phyloP scores from a whole-genome alignment of 2,329 filamentous ascomycete genomes.

The Nakataea oryzae region DNA sequence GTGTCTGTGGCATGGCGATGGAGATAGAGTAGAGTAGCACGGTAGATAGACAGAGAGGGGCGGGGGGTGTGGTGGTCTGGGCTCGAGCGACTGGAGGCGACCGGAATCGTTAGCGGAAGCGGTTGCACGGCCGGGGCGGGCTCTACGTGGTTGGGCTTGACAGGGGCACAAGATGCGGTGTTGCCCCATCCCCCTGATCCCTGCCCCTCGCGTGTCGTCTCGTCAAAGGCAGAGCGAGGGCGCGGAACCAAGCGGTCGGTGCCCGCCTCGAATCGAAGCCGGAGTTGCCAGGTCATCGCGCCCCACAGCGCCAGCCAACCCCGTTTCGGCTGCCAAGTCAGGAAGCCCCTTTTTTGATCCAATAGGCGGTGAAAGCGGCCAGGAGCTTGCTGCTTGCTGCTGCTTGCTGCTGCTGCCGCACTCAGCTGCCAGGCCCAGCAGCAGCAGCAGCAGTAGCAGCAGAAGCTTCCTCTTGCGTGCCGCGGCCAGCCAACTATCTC shows the following conservation, averaged over 20 bases:
- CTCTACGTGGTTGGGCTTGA: not conserved
- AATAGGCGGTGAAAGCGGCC: not conserved
- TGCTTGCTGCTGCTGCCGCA: no score
- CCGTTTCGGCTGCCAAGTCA: not conserved
- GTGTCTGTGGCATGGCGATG: no score
- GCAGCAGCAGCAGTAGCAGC: no score
- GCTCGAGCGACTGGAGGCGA: no score
- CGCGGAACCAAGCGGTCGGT: not conserved
- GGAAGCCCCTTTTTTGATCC: not conserved
- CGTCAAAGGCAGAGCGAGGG: not conserved
- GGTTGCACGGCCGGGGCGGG: not conserved
- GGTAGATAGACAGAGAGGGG: no score
- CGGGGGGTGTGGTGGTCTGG: no score
- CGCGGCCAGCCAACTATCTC: no score
- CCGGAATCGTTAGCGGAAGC: no score
- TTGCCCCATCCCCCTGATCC: not conserved
- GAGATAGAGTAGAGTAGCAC: no score
- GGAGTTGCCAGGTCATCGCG: not conserved
- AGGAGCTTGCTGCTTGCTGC: not conserved
- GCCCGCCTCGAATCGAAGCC: not conserved
- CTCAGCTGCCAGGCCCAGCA: no score
- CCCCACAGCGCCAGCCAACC: not conserved
- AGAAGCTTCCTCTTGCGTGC: no score
- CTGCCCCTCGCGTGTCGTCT: not conserved
- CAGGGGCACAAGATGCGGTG: not conserved